Base-by-base conservation (phyloP, 192 early-diverging fungal genomes). In the Mortierella hygrophila region DNA sequence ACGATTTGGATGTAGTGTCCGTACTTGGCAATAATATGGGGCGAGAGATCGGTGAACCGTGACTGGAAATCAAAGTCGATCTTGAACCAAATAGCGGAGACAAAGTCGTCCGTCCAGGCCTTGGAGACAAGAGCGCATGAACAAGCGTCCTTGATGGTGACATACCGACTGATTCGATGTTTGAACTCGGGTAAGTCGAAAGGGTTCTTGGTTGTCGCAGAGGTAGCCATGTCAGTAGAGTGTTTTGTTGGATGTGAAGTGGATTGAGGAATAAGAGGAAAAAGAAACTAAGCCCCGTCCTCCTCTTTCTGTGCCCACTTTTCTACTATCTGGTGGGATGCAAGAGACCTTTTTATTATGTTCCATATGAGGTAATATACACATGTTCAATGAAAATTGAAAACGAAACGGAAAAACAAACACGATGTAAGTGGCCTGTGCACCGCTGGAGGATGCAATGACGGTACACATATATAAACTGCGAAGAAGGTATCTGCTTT, bases 11-110 rank as follows among this genome's bases (percentile, higher is more conserved):
- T 71, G 18, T 21, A 49, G n/a, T 52, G 46, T 54, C 20, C 46
- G 54, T 78, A 18, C 44, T 40, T 70, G 9, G 68, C 9, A 41
- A 42, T 26, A 10, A 68, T 21, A 3, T 29, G 20, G 1, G 32
- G 37, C 4, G 57, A 11, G 21, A 65, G 11, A 2, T 37, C 29
- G 16, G 16, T 15, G 16, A 71, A 71, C 70, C 18, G 4, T 4
- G 18, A 40, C 2, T 77, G 76, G 15, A 37, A 4, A 3, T 68
- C 21, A 32, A 77, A 69, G 65, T 77, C 65, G 46, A 77, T 47
- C 3, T 46, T 70, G 65, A 69, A 68, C 76, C 76, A 77, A 4
- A 77, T 46, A 2, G 29, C 60, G 26, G 60, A 35, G 2, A 65
- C 4, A 32, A 65, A 65, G 60, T 73, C 70, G 2, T 73, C 26